Evolutionary conservation across 2,329 filamentous ascomycete species (phyloP), one percentile per base, ranked within the genome.

Genomic region (Verticillium nubilum): DNA sequence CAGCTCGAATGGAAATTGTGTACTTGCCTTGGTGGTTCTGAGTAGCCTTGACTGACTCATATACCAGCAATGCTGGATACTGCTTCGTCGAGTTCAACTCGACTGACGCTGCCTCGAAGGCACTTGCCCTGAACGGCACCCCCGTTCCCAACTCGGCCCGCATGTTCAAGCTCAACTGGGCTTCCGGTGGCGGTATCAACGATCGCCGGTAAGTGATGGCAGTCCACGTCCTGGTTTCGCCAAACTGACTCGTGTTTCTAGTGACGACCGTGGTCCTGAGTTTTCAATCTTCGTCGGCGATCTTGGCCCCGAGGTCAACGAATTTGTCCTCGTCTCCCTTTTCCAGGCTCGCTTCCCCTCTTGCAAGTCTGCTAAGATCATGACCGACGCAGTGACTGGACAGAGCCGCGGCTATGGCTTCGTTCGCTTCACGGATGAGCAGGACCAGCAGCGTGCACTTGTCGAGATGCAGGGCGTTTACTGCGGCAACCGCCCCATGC

Each of bases 311-410:
- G 95, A 99, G 77, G 95, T 99, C 68, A 99, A 97, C 76, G 95
- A 99, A 80, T 98, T 96, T 71, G 94, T 98, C 60, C 83, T 99
- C 61, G 94, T 98, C 58, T 96, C 93, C 27, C 88, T 99, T 56
- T 99, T 99, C 85, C 94, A 98, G 79, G 89, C 88, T 71, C 92
- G 94, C 63, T 99, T 96, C 82, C 90, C 90, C 0, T 96, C 92
- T 9, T 98, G 94, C 90, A 98, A 98, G 82, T 97, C 92, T 37
- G 95, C 95, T 71, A 99, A 99, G 85, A 99, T 99, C 78, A 99
- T 99, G 95, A 97, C 94, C 62, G 95, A 99, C 71, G 94, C 95
- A 62, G 95, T 98, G 78, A 96, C 90, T 64, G 95, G 95, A 68
- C 94, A 98, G 85, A 97, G 93, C 64, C 92, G 95, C 64, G 95